Percentiles rank a stretch among this genome's conserved stretches.
phyloP scores from a whole-genome alignment of 208 protist genomes.

The Entamoeba moshkovskii region DNA sequence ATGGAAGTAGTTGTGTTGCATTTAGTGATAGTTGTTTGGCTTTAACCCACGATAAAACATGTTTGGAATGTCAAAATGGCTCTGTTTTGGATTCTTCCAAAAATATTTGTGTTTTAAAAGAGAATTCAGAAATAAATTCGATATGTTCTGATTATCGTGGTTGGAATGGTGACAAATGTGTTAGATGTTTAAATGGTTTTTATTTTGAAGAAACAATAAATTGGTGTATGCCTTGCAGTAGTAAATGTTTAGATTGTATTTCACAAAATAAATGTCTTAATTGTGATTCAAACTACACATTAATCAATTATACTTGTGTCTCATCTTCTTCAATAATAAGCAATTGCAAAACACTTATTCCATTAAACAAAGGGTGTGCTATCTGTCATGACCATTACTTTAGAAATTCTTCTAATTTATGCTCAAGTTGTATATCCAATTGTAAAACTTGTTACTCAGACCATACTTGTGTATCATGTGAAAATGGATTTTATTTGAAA shows the following conservation, averaged over 20 bases:
- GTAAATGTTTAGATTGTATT: neutral
- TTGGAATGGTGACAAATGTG: neutral
- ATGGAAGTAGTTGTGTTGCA: neutral
- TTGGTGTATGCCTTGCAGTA: neutral
- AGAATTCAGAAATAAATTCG: neutral
- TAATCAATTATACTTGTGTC: neutral
- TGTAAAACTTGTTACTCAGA: neutral
- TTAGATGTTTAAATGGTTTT: neutral
- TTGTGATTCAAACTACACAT: neutral
- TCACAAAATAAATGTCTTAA: neutral
- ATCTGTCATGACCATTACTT: neutral
- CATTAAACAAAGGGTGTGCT: neutral
- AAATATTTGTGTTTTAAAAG: neutral
- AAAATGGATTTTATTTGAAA: neutral
- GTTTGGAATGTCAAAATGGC: neutral
- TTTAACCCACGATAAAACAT: neutral
- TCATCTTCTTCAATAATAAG: neutral
- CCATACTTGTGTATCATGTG: neutral
- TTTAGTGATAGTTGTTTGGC: neutral
- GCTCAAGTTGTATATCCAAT: neutral
- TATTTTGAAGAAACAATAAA: neutral
- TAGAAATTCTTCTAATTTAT: neutral
- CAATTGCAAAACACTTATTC: neutral
- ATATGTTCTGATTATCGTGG: neutral
- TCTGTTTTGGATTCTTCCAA: neutral